Evolutionary conservation across 2,329 filamentous ascomycete species (phyloP).

Genomic region (Trichoderma afroharzianum): DNA sequence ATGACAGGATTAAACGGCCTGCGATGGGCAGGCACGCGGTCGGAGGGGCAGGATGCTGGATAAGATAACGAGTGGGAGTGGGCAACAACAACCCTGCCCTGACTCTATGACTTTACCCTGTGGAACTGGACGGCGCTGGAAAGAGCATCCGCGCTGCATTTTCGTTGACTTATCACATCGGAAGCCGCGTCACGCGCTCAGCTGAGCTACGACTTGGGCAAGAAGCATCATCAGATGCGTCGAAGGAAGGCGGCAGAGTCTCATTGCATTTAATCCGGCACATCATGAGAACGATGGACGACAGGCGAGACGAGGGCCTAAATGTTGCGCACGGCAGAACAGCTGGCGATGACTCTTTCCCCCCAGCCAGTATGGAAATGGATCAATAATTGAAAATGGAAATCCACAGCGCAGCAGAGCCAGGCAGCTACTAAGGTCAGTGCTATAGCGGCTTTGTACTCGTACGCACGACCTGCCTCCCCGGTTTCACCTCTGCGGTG

Average conservation of each 20-base stretch:
- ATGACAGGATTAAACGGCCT: neutral
- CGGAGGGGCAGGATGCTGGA: neutral
- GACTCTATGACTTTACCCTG: neutral
- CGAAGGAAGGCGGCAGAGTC: neutral
- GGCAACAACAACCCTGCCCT: neutral
- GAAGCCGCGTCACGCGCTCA: slow-evolving; percentile 5
- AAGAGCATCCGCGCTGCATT: neutral
- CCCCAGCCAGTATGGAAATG: neutral
- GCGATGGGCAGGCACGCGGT: neutral
- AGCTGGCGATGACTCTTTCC: neutral
- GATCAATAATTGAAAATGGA: neutral
- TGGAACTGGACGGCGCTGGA: neutral
- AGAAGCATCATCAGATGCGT: neutral
- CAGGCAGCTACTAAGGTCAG: neutral
- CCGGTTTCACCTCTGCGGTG: neutral
- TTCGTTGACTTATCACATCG: slow-evolving; percentile 11
- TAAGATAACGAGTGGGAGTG: neutral
- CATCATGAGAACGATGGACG: neutral
- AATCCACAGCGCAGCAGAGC: neutral
- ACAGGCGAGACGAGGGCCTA: neutral
- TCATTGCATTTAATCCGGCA: slow-evolving; percentile 1
- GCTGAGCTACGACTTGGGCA: neutral
- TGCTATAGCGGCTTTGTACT: neutral
- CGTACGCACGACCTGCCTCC: neutral
- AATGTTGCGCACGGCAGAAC: neutral